Evolutionary conservation across 2,329 filamentous ascomycete genomes (phyloP).

Genomic region (Lasiodiplodia hormozganensis): DNA sequence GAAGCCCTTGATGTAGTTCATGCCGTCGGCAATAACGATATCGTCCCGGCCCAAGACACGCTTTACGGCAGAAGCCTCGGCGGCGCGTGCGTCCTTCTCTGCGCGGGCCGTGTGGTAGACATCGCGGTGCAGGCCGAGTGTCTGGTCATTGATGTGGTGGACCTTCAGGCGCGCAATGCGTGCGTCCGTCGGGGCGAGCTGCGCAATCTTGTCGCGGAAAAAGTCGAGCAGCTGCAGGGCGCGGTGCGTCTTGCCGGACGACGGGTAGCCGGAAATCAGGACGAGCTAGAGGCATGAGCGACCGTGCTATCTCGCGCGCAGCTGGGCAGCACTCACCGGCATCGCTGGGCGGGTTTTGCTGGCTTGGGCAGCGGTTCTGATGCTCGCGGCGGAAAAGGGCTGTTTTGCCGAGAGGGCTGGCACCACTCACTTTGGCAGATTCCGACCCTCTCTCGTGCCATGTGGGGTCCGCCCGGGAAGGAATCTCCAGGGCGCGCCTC

Average conservation of each 20-base stretch:
- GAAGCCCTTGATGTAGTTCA: conserved; percentile 92
- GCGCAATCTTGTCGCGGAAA: conserved; percentile 65
- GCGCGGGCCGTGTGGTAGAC: conserved; percentile 80
- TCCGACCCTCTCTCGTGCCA: not conserved
- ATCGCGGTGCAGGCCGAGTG: conserved; percentile 70
- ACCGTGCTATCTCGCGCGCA: not conserved
- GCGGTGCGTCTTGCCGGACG: conserved; percentile 68
- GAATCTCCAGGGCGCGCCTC: conserved; percentile 16
- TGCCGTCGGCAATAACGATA: conserved; percentile 78
- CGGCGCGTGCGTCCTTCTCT: conserved; percentile 82
- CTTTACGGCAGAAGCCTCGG: conserved; percentile 79
- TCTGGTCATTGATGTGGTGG: conserved; percentile 76
- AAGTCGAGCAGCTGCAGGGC: conserved; percentile 69
- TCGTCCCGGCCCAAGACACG: conserved; percentile 73
- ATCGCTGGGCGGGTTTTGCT: conserved; percentile 26
- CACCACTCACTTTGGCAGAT: conserved; percentile 11
- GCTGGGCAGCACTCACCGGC: conserved; percentile 31
- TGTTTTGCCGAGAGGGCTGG: conserved; percentile 15
- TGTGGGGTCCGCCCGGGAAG: conserved; percentile 12
- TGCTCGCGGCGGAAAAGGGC: conserved; percentile 7
- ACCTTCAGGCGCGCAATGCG: conserved; percentile 65
- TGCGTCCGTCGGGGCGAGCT: conserved; percentile 51
- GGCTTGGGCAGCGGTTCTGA: not conserved
- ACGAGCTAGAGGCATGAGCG: conserved; percentile 56
- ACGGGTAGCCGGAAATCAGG: conserved; percentile 68